These are phyloP conservation scores for Gossypium arboreum DNA, from an alignment of 345 rosid genomes.

Conservation along the genomic window DNA sequence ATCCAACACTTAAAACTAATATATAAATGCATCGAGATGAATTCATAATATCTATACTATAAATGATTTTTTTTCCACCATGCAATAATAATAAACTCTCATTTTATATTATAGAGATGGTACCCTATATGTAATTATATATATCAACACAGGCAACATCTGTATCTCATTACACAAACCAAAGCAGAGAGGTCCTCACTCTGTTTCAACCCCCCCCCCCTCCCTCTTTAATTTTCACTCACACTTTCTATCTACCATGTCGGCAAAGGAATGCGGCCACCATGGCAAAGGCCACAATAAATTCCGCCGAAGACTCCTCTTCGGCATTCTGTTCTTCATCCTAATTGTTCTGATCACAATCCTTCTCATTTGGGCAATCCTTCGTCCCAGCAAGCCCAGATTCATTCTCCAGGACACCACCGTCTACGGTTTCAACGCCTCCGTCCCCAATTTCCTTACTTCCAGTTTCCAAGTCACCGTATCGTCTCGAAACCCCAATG, in stretches of 20 bases:
- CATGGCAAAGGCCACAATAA: conserved; percentile 32
- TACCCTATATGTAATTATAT: no score
- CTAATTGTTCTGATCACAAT: conserved; percentile 48
- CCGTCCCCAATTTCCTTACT: conserved; percentile 65
- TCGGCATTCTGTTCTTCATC: conserved; percentile 47
- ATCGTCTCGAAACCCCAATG: conserved; percentile 77
- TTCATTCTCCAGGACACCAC: conserved; percentile 93
- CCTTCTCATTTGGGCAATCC: conserved; percentile 81
- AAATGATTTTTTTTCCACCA: not conserved
- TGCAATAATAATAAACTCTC: not conserved
- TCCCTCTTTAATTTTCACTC: not conserved
- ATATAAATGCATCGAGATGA: no score
- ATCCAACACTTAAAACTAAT: no score
- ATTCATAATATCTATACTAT: not conserved
- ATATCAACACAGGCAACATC: not conserved
- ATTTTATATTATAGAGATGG: not conserved
- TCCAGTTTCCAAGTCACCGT: conserved; percentile 76
- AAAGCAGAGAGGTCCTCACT: not conserved
- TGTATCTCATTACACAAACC: not conserved
- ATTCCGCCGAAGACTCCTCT: conserved; percentile 31
- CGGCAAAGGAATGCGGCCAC: conserved; percentile 39
- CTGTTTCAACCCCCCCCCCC: not conserved
- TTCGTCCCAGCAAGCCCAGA: conserved; percentile 73
- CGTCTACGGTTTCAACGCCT: conserved; percentile 75
- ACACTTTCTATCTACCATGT: conserved; percentile 33